A percentile compares a stretch with the other conserved stretches of the same genome.
phyloP scores from a whole-genome alignment of 1,284 basidiomycete species.

The Cutaneotrichosporon sp. region DNA sequence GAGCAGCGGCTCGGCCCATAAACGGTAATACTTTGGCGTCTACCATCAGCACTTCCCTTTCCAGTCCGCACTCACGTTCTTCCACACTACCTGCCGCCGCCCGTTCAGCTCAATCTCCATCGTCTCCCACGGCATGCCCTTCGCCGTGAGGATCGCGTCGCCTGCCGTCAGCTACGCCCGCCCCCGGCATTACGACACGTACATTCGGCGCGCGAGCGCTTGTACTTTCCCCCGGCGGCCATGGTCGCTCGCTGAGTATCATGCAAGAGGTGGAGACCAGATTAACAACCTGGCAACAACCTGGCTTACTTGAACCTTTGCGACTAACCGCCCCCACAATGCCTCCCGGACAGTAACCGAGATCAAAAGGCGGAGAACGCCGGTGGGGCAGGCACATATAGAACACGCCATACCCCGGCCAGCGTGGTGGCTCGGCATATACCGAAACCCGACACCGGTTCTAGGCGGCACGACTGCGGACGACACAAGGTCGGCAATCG shows the following conservation, averaged over 20 bases:
- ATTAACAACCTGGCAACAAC: too few relatives aligned
- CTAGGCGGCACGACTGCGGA: too few relatives aligned
- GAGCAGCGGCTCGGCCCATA: not conserved
- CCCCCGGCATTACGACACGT: not conserved
- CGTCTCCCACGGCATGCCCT: constrained; percentile 34
- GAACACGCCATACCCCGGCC: too few relatives aligned
- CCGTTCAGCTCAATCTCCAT: constrained; percentile 26
- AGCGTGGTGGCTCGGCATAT: too few relatives aligned
- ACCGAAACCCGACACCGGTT: too few relatives aligned
- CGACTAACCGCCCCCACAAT: too few relatives aligned
- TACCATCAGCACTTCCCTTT: not conserved
- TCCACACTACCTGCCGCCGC: constrained; percentile 28
- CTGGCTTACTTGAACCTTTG: too few relatives aligned
- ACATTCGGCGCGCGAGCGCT: constrained; percentile 1
- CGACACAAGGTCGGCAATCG: too few relatives aligned
- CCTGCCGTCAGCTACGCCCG: constrained; percentile 16
- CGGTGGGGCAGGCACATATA: too few relatives aligned
- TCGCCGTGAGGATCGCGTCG: constrained; percentile 31
- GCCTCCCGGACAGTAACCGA: too few relatives aligned
- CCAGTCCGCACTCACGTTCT: constrained; percentile 25
- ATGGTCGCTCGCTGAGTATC: too few relatives aligned
- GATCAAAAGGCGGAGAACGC: too few relatives aligned
- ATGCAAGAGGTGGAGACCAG: not conserved
- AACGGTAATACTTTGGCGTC: not conserved
- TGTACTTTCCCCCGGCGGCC: not conserved